Evolutionary conservation across 2,329 filamentous ascomycete genomes (phyloP).

Genomic region (Fusarium palustre): DNA sequence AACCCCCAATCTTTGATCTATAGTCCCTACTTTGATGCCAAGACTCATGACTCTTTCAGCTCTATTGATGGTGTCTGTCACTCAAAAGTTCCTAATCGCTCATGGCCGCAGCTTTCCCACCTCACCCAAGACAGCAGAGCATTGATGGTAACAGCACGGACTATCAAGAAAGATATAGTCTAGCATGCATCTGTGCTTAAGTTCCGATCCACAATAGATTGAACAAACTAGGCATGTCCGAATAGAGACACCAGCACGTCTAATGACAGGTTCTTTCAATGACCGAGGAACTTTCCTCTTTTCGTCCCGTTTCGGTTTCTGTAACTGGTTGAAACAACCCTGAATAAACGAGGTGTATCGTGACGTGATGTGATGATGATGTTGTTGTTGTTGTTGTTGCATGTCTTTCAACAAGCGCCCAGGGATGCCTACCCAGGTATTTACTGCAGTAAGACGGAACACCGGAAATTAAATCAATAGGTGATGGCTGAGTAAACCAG

Average conservation of each 20-base stretch:
- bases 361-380: not conserved
- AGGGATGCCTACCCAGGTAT: not conserved
- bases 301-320: not conserved
- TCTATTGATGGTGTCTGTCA: conserved; percentile 8
- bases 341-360: not conserved
- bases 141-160: not conserved
- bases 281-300: not conserved
- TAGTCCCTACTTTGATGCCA: conserved; percentile 16
- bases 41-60: conserved; percentile 15
- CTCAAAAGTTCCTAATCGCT: conserved; percentile 11
- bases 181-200: not conserved
- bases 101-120: not conserved
- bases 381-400: not conserved
- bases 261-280: not conserved
- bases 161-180: not conserved
- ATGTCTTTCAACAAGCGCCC: not conserved
- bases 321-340: not conserved
- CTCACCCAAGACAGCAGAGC: not conserved
- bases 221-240: not conserved
- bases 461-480: not conserved
- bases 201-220: not conserved
- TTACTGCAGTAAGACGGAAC: conserved; percentile 1
- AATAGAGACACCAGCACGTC: not conserved
- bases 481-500: not conserved
- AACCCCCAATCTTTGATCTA: not conserved